These are phyloP conservation scores for Xylaria venustula DNA, from an alignment of 495 filamentous ascomycete genomes.

Conservation along the genomic window DNA sequence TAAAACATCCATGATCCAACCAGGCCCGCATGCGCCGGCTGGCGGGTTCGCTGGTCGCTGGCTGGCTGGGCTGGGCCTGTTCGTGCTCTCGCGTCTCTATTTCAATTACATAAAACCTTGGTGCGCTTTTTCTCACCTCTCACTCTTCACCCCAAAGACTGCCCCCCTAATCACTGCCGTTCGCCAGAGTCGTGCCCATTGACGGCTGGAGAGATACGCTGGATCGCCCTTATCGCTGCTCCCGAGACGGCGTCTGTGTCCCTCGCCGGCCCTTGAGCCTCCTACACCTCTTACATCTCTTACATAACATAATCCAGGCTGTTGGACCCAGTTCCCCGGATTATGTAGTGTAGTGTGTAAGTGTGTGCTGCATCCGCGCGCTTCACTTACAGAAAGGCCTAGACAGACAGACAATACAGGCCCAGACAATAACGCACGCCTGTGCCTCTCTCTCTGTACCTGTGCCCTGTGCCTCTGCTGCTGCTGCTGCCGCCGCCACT, in stretches of 20 bases:
- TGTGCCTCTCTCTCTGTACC: too few species aligned
- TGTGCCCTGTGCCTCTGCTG: too few species aligned
- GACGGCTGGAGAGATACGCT: constrained; percentile 11
- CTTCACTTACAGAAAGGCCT: neutral
- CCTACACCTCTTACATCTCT: constrained; percentile 40
- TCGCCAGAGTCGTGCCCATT: constrained; percentile 23
- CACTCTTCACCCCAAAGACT: constrained; percentile 47
- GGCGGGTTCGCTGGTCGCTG: constrained; percentile 5
- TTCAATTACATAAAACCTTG: constrained; percentile 58
- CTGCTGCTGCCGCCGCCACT: too few species aligned
- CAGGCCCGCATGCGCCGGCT: constrained; percentile 16
- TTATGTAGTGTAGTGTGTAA: constrained; percentile 43
- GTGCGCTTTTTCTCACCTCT: constrained; percentile 42
- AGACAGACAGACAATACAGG: neutral
- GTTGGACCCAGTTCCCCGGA: constrained; percentile 48
- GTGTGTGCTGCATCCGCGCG: constrained; percentile 22
- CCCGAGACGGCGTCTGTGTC: constrained; percentile 20
- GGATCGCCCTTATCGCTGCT: constrained; percentile 26
- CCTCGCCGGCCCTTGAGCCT: constrained; percentile 30
- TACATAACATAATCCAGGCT: constrained; percentile 44
- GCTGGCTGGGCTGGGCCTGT: neutral
- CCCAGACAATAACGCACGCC: neutral
- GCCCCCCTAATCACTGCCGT: constrained; percentile 38
- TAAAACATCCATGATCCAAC: neutral
- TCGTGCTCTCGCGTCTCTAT: constrained; percentile 22